Base-by-base conservation (phyloP, 805 yeast genomes). In the Nakazawaea anatomiae region DNA sequence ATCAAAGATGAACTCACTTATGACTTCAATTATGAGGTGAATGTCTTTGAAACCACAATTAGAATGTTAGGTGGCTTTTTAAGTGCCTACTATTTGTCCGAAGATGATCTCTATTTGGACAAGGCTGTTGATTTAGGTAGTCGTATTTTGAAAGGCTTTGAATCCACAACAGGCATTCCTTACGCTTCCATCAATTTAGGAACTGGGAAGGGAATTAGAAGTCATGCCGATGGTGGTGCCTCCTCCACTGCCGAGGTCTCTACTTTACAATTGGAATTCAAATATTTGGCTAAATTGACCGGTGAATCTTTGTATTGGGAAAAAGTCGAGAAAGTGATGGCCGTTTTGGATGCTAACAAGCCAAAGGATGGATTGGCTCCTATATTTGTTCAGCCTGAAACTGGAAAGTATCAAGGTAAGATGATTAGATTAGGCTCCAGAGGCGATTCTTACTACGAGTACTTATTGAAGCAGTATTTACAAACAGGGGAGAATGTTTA, bases 371-470 rank as follows among this genome's bases (percentile, higher is more conserved):
- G 96, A 0, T 73, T 91, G 41, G 96, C 80, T 4, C 96, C 97
- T 3, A 88, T 89, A 43, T 87, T 73, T 60, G 82, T 91, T 38
- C 71, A 79, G 38, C 94, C 96, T 7, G 84, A 81, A 41, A 76
- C 85, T 0, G 97, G 94, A 5, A 70, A 72, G 54, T 89, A 79
- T 64, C 78, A 72, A 53, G 89, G 89, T 0, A 59, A 63, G 1
- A 66, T 77, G 48, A 88, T 92, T 54, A 77, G 97, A 55, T 70
- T 91, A 51, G 97, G 97, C 0, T 86, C 96, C 0, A 75, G 97
- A 58, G 97, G 96, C 45, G 97, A 90, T 67, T 88, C 96, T 0
- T 91, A 90, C 64, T 90, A 91, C 62, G 97, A 91, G 68, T 89
- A 89, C 63, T 71, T 91, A 43, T 72, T 90, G 56, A 90, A 90